These are phyloP conservation scores for Arthroderma sp. DNA, from an alignment of 2,329 filamentous ascomycete species.

Conservation along the genomic window DNA sequence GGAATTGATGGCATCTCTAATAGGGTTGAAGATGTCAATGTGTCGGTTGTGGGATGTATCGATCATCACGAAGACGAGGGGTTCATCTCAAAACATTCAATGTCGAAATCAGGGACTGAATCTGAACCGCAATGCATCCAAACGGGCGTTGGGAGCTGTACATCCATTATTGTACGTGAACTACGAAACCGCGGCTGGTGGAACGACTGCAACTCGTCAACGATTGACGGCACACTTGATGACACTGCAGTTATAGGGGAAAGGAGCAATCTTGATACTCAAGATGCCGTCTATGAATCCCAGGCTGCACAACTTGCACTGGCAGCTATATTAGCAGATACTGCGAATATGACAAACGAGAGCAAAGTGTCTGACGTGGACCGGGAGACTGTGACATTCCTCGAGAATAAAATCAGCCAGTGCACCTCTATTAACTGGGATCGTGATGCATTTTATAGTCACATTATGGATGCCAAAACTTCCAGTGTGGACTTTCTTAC, in stretches of 20 bases:
- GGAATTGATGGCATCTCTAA: constrained; percentile 37
- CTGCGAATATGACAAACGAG: constrained; percentile 33
- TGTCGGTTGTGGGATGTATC: constrained; percentile 43
- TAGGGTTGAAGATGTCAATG: constrained; percentile 15
- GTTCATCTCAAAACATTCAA: constrained; percentile 32
- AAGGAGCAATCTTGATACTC: not conserved
- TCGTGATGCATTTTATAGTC: constrained; percentile 39
- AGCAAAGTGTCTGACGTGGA: constrained; percentile 38
- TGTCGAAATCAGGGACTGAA: not conserved
- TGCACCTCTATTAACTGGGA: constrained; percentile 28
- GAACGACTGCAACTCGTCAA: constrained; percentile 22
- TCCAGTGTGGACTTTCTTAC: constrained; percentile 42
- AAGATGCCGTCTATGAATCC: constrained; percentile 25
- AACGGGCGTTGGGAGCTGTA: constrained; percentile 46
- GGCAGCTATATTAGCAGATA: constrained; percentile 35
- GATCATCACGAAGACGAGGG: constrained; percentile 53
- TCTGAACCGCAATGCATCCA: constrained; percentile 41
- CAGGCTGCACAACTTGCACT: constrained; percentile 31
- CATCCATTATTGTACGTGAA: constrained; percentile 44
- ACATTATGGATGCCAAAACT: constrained; percentile 43
- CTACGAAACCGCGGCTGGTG: constrained; percentile 36
- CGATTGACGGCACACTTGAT: constrained; percentile 19
- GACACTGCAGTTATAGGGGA: no score
- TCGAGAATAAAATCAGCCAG: constrained; percentile 36
- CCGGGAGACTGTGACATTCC: constrained; percentile 39